Evolutionary conservation across 2,329 filamentous ascomycete genomes (phyloP).

Genomic region (Microcera coccophila): DNA sequence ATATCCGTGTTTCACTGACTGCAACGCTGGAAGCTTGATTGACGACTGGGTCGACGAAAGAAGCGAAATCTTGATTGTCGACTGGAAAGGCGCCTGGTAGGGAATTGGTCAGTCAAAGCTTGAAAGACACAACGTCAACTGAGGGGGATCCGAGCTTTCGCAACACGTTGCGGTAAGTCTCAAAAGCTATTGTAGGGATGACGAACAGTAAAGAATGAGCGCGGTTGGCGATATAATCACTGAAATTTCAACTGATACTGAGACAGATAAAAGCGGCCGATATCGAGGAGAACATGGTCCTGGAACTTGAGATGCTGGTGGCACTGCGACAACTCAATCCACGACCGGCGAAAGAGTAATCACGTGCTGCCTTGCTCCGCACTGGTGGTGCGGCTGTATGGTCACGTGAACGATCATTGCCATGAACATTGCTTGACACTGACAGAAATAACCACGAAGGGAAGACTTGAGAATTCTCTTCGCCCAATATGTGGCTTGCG

Average conservation of each 20-base stretch:
- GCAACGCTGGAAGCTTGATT: constrained; percentile 6
- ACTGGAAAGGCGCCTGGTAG: constrained; percentile 24
- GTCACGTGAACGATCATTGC: constrained; percentile 22
- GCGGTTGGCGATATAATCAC: constrained; percentile 31
- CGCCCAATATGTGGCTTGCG: no score
- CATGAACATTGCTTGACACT: background rate
- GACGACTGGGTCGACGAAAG: constrained; percentile 8
- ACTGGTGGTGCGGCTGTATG: constrained; percentile 7
- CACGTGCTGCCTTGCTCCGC: constrained; percentile 26
- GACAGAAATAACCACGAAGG: background rate
- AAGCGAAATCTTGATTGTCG: constrained; percentile 17
- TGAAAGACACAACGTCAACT: constrained; percentile 23
- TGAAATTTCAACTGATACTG: constrained; percentile 40
- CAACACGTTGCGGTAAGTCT: constrained; percentile 25
- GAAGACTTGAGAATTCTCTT: no score
- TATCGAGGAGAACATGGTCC: constrained; percentile 27
- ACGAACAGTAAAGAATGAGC: constrained; percentile 35
- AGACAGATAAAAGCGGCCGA: constrained; percentile 36
- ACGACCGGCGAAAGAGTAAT: constrained; percentile 17
- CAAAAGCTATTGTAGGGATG: constrained; percentile 11
- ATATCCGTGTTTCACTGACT: constrained; percentile 14
- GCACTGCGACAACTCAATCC: constrained; percentile 20
- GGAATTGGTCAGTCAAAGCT: constrained; percentile 28
- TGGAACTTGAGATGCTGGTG: constrained; percentile 21
- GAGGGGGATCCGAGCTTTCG: constrained; percentile 29